Conservation (phyloP, 345 rosid genomes). For the Cardiospermum halicacabum region DNA sequence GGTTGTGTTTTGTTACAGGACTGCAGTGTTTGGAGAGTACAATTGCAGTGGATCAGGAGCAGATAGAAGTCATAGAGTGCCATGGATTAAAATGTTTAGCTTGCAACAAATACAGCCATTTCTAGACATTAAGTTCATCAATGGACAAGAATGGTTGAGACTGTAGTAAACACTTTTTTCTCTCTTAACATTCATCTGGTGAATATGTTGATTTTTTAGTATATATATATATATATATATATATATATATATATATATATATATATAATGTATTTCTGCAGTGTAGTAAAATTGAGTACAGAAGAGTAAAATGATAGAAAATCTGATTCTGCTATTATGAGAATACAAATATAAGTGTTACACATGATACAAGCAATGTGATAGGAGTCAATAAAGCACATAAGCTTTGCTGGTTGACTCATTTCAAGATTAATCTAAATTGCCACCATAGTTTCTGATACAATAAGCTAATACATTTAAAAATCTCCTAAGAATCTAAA, state of each 20-base stretch:
- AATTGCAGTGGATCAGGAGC: constrained; percentile 84
- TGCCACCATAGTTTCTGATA: constrained; percentile 16
- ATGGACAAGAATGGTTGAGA: constrained; percentile 75
- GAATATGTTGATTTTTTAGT: constrained; percentile 10
- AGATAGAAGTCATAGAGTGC: constrained; percentile 44
- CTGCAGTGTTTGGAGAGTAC: constrained; percentile 72
- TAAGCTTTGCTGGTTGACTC: constrained; percentile 8
- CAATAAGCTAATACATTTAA: constrained; percentile 20
- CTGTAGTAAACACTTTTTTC: constrained; percentile 22
- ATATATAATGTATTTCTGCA: not conserved
- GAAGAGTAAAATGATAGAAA: not conserved
- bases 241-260: no score
- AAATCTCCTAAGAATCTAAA: constrained; percentile 31
- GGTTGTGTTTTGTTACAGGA: constrained; percentile 43
- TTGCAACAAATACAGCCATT: constrained; percentile 49
- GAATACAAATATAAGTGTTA: constrained; percentile 9
- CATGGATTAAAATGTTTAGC: constrained; percentile 62
- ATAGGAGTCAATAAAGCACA: not conserved
- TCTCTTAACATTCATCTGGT: not conserved
- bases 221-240: no score
- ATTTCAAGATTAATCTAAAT: constrained; percentile 2
- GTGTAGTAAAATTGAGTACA: not conserved
- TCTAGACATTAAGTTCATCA: constrained; percentile 53
- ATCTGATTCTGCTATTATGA: constrained; percentile 6
- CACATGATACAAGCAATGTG: constrained; percentile 15